Evolutionary conservation across 768 basidiomycete genomes (phyloP).

Genomic region (Hemileccinum rubropunctum): DNA sequence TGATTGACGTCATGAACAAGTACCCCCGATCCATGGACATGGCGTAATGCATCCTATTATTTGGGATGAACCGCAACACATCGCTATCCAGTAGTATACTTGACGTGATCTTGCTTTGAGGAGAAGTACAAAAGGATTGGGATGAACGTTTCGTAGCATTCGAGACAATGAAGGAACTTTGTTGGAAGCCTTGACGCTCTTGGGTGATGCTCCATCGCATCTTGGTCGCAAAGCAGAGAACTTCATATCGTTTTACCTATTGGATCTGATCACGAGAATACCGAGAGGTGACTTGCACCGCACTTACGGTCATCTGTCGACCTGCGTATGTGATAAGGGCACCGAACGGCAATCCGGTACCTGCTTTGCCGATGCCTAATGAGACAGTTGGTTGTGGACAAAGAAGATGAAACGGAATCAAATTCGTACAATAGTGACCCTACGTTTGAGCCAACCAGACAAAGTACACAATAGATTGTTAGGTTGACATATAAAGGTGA

Average conservation of each 20-base stretch:
- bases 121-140: neutral
- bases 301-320: constrained; percentile 25
- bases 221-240: constrained; percentile 27
- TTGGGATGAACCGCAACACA: constrained; percentile 18
- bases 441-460: constrained; percentile 3
- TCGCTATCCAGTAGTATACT: constrained; percentile 15
- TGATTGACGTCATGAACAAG: neutral
- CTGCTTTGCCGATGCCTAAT: constrained; percentile 26
- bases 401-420: neutral
- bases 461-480: neutral
- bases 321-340: constrained; percentile 22
- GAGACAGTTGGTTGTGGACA: neutral
- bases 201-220: constrained; percentile 24
- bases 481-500: neutral
- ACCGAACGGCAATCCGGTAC: constrained; percentile 24
- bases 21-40: constrained; percentile 7
- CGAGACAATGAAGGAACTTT: constrained; percentile 21
- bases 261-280: neutral
- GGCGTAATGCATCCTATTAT: neutral
- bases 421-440: constrained; percentile 26
- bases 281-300: neutral
- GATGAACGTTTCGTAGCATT: neutral
- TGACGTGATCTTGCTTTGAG: neutral
- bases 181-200: constrained; percentile 8
- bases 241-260: constrained; percentile 27